Evolutionary conservation across 345 rosid genomes (phyloP), one percentile per base, ranked within the genome.

Genomic region (Populus davidiana): DNA sequence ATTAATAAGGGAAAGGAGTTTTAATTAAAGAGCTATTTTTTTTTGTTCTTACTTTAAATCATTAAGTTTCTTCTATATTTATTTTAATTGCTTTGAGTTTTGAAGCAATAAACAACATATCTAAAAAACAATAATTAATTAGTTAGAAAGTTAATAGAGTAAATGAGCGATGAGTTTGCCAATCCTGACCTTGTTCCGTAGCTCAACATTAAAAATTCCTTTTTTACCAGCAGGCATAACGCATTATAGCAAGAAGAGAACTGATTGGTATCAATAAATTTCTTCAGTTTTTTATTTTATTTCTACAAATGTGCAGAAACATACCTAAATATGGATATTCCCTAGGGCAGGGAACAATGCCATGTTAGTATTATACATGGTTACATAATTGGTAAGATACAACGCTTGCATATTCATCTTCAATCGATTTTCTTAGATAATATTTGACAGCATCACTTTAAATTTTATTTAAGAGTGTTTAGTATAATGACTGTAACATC

Each of bases 321-420:
- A 12, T 18, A 23, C 4, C 75, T 62, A 61, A 70, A 80, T n/a
- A 65, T 20, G 21, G 83, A 5, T 18, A 5, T 39, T 50, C 33
- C 10, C 5, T 64, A 17, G 0, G 18, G 9, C 71, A 13, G 38
- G 43, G 75, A 54, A 54, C 39, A 54, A 56, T 31, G 11, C 75
- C 5, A 49, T 67, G 35, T 0, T 12, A 1, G 83, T 8, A 69
- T 61, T 38, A 33, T 38, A 33, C 59, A 5, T 29, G 29, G 23
- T 59, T 5, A 18, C 29, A 59, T 67, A 56, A 21, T 67, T 12
- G 13, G 74, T 44, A 56, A 79, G 77, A 71, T 67, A 67, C 83
- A 75, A 29, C 11, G 5, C 43, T 72, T 41, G 43, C 47, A 76
- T 7, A 68, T 77, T 81, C 80, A 14, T 27, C 27, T 61, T 72